Evolutionary conservation across 495 filamentous ascomycete genomes (phyloP), one percentile per base, ranked within the genome.

Genomic region (Lepraria neglecta): DNA sequence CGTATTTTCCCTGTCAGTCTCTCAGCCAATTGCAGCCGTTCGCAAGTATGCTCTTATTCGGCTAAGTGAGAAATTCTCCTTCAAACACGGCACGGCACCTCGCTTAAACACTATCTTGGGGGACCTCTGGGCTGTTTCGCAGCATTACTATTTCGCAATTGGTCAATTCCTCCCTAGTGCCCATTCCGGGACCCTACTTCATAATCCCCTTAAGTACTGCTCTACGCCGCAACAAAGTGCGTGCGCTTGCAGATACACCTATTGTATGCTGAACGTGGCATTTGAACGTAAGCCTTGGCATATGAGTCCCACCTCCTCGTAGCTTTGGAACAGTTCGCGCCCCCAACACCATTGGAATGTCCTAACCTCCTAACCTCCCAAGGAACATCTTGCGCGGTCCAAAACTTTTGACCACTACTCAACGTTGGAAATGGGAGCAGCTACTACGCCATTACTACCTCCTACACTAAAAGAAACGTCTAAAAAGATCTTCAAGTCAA

Each of bases 101-200:
- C 63, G 63, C 63, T 60, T 64, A 59, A 55, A 61, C 43, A 35
- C 53, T 40, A 61, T 43, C 58, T 61, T 19, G 50, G 12, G 19
- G 40, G 33, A 56, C 55, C 43, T 60, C 35, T 53, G 51, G 46
- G 30, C 55, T 60, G 64, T 66, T 66, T 66, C 64, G 64, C 44
- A 58, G 45, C 3, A 24, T 42, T 12, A 48, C 9, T 31, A n/a
- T 58, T 30, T 31, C 28, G 47, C 51, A 12, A 65, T 50, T 65
- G 59, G 55, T 33, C 51, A 59, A 38, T 53, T 52, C 28, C 3
- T 48, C 46, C 50, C 48, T 62, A 63, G 55, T 46, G 28, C 48
- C 14, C 17, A n/a, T 42, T 57, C 21, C 47, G 47, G 28, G 40
- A 15, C 31, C 1, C 51, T 51, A 30, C 42, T 42, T 42, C 17